A percentile compares a stretch with the other conserved stretches of the same genome.
Evolutionary conservation across 2,329 filamentous ascomycete species (phyloP).

Genomic region (Samsoniella hepiali): DNA sequence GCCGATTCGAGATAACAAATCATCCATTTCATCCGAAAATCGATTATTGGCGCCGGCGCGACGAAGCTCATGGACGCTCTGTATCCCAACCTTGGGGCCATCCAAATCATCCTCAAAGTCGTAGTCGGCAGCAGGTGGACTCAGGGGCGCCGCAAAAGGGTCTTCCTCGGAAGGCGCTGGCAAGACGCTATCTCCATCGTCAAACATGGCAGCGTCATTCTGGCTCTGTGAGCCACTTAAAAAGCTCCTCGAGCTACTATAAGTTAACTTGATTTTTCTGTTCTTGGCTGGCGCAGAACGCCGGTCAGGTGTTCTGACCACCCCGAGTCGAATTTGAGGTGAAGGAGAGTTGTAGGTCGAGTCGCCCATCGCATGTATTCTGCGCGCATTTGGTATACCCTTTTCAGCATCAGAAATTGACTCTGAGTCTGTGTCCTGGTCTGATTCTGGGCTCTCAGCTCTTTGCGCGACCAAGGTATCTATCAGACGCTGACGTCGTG

Average conservation of each 20-base stretch:
- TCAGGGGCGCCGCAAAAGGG: conserved; percentile 4
- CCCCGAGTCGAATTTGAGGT: not conserved
- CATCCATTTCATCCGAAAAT: conserved; percentile 63
- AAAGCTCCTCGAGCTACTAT: conserved; percentile 34
- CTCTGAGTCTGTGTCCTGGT: conserved; percentile 24
- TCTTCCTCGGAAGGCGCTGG: not conserved
- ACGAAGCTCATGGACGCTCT: conserved; percentile 62
- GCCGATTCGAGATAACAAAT: conserved; percentile 60
- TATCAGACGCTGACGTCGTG: conserved; percentile 34
- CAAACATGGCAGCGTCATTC: conserved; percentile 17
- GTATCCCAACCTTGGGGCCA: conserved; percentile 48
- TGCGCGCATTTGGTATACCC: not conserved
- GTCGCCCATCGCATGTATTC: not conserved
- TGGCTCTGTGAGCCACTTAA: conserved; percentile 28
- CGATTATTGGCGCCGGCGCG: conserved; percentile 65
- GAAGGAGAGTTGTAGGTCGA: conserved; percentile 2
- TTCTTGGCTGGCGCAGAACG: conserved; percentile 28
- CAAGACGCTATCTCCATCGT: conserved; percentile 3
- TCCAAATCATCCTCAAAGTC: conserved; percentile 35
- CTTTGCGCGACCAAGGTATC: conserved; percentile 42
- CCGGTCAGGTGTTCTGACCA: conserved; percentile 26
- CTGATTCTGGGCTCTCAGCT: conserved; percentile 32
- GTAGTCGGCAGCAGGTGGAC: conserved; percentile 25
- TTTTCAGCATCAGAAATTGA: not conserved
- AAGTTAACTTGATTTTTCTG: conserved; percentile 35